These are phyloP conservation scores for Ramaria sp. DNA, from an alignment of 768 basidiomycete genomes.

Conservation along the genomic window DNA sequence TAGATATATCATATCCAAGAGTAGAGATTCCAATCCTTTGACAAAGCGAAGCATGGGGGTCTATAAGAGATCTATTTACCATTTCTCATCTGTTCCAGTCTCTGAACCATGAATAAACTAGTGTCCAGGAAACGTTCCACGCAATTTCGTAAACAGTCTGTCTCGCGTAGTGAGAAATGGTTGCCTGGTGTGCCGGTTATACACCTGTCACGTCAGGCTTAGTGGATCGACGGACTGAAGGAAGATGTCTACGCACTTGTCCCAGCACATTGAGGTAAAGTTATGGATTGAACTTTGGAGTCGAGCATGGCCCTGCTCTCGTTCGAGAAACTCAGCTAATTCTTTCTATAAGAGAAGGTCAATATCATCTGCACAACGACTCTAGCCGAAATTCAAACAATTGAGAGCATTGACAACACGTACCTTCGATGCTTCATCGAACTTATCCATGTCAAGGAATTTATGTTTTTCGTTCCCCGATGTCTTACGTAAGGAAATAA, in stretches of 20 bases:
- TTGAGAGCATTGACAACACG: slow-evolving; percentile 6
- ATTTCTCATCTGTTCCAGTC: slow-evolving; percentile 12
- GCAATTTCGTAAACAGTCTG: slow-evolving; percentile 77
- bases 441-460: slow-evolving; percentile 14
- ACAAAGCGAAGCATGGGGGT: no score
- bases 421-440: slow-evolving; percentile 75
- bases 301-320: slow-evolving; percentile 70
- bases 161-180: slow-evolving; percentile 70
- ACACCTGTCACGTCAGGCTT: slow-evolving; percentile 39
- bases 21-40: neutral
- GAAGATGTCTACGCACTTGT: slow-evolving; percentile 54
- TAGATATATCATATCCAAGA: neutral
- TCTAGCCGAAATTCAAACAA: no score
- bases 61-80: slow-evolving; percentile 30
- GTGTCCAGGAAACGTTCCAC: slow-evolving; percentile 89
- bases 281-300: slow-evolving; percentile 62
- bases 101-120: slow-evolving; percentile 69
- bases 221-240: neutral
- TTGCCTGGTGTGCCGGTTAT: slow-evolving; percentile 70
- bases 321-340: slow-evolving; percentile 66
- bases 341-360: slow-evolving; percentile 51
- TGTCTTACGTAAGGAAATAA: neutral
- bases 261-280: slow-evolving; percentile 83
- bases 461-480: neutral
- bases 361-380: no score